Percentiles rank a stretch among this genome's conserved stretches.
phyloP scores from a whole-genome alignment of 139 green algal genomes.

The Chlamydomonas eustigma region DNA sequence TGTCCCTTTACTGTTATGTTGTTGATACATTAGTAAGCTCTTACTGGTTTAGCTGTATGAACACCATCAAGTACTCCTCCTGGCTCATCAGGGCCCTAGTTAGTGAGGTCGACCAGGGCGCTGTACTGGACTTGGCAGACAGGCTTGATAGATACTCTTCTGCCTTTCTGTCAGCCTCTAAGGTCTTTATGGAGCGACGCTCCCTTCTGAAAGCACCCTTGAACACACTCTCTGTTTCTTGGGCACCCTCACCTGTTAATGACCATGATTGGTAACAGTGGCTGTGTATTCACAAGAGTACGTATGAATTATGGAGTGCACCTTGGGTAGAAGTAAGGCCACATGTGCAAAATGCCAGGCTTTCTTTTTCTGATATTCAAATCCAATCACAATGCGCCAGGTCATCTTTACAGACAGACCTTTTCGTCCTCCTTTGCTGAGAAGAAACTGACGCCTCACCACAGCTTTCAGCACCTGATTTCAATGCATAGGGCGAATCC shows the following conservation, averaged over 20 bases:
- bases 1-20: not conserved
- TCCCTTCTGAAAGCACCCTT: constrained; percentile 26
- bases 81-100: not conserved
- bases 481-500: no score
- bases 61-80: not conserved
- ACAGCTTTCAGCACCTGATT: constrained; percentile 17
- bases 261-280: no score
- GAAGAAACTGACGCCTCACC: constrained; percentile 20
- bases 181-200: constrained; percentile 15
- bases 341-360: no score
- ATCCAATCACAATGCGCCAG: no score
- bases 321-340: no score
- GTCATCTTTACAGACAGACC: not conserved
- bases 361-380: no score
- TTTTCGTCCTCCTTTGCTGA: constrained; percentile 15
- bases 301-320: no score
- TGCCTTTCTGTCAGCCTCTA: constrained; percentile 24
- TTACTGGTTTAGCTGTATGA: not conserved
- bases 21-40: not conserved
- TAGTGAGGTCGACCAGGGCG: not conserved
- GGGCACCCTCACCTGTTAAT: constrained; percentile 18
- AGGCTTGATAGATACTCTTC: constrained; percentile 17
- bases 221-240: constrained; percentile 38
- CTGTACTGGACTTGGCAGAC: not conserved
- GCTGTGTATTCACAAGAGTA: no score